Evolutionary conservation across 495 filamentous ascomycete species (phyloP), one percentile per base, ranked within the genome.

Genomic region (Daldinia vernicosa): DNA sequence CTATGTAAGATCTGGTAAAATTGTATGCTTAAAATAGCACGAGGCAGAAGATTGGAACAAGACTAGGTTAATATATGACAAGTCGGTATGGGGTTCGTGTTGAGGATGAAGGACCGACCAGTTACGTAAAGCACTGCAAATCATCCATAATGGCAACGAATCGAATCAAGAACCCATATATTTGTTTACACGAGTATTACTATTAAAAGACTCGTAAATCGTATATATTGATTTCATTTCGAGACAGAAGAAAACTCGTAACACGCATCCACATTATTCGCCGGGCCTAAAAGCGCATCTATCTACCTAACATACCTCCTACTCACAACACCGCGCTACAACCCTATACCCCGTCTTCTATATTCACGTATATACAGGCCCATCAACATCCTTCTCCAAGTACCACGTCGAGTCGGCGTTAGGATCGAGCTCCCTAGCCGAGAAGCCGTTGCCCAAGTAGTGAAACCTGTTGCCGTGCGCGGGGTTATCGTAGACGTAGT

Each of bases 361-460:
- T n/a, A 39, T 28, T 43, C 4, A 54, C 8, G 6, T 37, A 37
- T 47, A 24, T 47, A 71, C 43, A 63, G 17, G 22, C 3, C 22
- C 54, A 45, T 66, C 61, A 1, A 50, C 65, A 32, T 37, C 65
- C 47, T 65, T 73, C 14, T 83, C 80, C 17, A 84, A 66, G 64
- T 84, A 84, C 82, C 82, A 84, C 6, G 81, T 79, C 60, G 74
- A 68, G 40, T 85, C 79, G 8, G n/a, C 77, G 14, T 45, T 26
- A 4, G 70, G 71, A 47, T 78, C 78, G 37, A 83, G 32, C 73
- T 85, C 83, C 74, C 74, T 79, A 0, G 67, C 76, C 53, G 81
- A 80, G 63, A 82, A 86, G 4, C 85, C 85, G 43, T 86, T 86
- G 1, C 84, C 84, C 3, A 86, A 76, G 60, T 82, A 86, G 35